These are phyloP conservation scores for Chlorella vulgaris DNA, from an alignment of 139 green algal genomes.

Conservation along the genomic window DNA sequence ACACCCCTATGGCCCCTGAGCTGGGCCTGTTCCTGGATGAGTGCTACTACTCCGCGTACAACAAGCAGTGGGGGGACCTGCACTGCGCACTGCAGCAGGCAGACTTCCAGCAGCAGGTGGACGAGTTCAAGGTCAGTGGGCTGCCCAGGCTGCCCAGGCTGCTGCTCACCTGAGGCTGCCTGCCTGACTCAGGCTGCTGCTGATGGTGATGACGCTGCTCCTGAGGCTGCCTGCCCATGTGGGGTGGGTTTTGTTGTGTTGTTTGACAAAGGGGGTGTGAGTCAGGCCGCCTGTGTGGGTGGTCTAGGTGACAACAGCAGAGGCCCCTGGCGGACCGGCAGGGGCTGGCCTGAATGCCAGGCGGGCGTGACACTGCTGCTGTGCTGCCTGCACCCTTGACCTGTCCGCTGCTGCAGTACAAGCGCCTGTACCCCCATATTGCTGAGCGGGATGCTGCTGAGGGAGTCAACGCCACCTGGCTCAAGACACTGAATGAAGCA, in stretches of 20 bases:
- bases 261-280: no score
- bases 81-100: conserved; percentile 4
- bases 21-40: conserved; percentile 85
- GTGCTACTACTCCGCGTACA: conserved; percentile 48
- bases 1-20: conserved; percentile 84
- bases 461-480: conserved; percentile 58
- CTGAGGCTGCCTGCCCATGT: no score
- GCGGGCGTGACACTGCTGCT: no score
- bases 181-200: neutral
- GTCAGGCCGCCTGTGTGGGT: no score
- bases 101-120: conserved; percentile 17
- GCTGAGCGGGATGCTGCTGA: conserved; percentile 52
- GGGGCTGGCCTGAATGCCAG: no score
- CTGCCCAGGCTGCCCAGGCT: no score
- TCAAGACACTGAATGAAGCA: conserved; percentile 43
- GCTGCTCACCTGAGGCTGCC: no score
- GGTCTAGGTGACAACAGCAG: no score
- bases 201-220: no score
- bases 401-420: conserved; percentile 13
- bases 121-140: conserved; percentile 40
- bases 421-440: conserved; percentile 79
- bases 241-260: no score
- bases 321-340: no score
- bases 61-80: conserved; percentile 41
- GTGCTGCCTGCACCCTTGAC: neutral